phyloP scores from a whole-genome alignment of 202 grass and related monocot genomes.

The Carex arenaria region DNA sequence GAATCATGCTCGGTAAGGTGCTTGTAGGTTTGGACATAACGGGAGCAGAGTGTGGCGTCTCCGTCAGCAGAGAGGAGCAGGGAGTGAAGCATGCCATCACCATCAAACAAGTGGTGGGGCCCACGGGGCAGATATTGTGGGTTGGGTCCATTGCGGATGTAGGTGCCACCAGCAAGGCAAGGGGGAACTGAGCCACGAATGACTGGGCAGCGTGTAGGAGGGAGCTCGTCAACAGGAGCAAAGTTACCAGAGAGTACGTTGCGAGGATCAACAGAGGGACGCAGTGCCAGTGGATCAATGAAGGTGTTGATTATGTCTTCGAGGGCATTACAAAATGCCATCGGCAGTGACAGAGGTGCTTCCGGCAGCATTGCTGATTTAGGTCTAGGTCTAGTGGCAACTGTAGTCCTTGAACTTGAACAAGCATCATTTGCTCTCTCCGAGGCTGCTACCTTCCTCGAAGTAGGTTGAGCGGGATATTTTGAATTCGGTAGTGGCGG shows the following conservation, averaged over 20 bases:
- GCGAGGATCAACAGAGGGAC: slow-evolving; percentile 71
- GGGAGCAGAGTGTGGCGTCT: slow-evolving; percentile 55
- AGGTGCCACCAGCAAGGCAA: slow-evolving; percentile 78
- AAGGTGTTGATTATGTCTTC: slow-evolving; percentile 86
- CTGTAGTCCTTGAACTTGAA: not conserved
- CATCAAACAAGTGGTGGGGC: slow-evolving; percentile 81
- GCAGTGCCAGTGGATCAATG: slow-evolving; percentile 56
- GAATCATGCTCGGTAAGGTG: slow-evolving; percentile 66
- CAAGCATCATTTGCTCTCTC: not conserved
- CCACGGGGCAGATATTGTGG: slow-evolving; percentile 79
- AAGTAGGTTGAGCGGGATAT: not conserved
- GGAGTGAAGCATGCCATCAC: slow-evolving; percentile 94
- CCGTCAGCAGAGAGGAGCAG: slow-evolving; percentile 52
- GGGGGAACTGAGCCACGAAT: slow-evolving; percentile 67
- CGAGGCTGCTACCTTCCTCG: not conserved
- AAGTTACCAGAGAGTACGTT: slow-evolving; percentile 65
- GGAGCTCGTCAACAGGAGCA: slow-evolving; percentile 80
- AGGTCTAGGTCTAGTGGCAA: not conserved
- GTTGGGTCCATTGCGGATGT: slow-evolving; percentile 96
- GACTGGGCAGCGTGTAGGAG: slow-evolving; percentile 60
- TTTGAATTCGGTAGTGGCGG: not conserved
- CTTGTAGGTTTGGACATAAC: slow-evolving; percentile 88
- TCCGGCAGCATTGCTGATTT: not conserved
- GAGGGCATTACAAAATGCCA: slow-evolving; percentile 65
- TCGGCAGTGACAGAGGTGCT: slow-evolving; percentile 27